Evolutionary conservation across 768 basidiomycete species (phyloP), one percentile per base, ranked within the genome.

Genomic region (Trametes cubensis): DNA sequence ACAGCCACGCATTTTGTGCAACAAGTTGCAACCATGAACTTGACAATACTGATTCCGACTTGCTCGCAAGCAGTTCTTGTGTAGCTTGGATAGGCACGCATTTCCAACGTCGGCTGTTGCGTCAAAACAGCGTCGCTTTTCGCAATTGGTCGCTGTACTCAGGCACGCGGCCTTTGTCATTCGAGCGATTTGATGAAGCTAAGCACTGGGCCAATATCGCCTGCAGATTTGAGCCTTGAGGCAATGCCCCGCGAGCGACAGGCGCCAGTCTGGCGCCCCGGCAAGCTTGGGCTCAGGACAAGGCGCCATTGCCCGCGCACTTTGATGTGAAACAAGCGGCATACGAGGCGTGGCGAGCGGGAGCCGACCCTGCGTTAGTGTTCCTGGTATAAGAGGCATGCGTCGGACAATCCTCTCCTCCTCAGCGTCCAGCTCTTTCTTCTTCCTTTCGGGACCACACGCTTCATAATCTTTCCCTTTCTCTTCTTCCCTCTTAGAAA

Each of bases 361-460:
- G 30, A 10, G 2, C n/a, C 23, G 48, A 44, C 38, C 25, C 59
- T 20, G 17, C 45, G 39, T 28, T 11, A 23, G 2, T 10, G 50
- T 44, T 17, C 25, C 28, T 14, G 23, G 30, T 52, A 61, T 61
- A 55, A 49, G 21, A 48, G 28, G 8, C 39, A 23, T n/a, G 8
- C 15, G 23, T 18, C 15, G 18, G 14, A 8, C 7, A 17, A 3
- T 28, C 6, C 6, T 10, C 28, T 0, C 18, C 7, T 20, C 38
- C 23, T 47, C 62, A 63, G 57, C 62, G 44, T 58, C 23, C 52
- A 48, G 56, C 56, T 53, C 46, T 39, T 55, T 23, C 48, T 39
- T 40, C 50, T 47, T 55, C 26, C 52, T 23, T 28, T 20, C 45
- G 8, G 41, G 26, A 49, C 48, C 30, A 17, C 25, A 41, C 52